phyloP scores from a whole-genome alignment of 2,329 filamentous ascomycete genomes.

The Onygenales sp. region DNA sequence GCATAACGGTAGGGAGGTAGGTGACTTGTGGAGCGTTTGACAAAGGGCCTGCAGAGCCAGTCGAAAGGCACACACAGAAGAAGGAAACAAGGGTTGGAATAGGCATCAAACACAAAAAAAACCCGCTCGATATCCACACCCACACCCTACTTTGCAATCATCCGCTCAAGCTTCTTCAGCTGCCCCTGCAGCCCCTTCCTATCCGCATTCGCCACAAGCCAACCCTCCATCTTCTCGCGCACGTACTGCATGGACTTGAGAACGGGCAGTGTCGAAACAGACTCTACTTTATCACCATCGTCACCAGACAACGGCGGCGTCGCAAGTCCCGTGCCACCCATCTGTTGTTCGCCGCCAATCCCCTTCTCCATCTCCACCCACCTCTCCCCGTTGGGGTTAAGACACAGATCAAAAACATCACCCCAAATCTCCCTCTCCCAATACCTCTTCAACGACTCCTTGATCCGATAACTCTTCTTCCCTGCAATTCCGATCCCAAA shows the following conservation, averaged over 20 bases:
- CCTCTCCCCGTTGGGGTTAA: constrained; percentile 60
- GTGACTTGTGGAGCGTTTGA: no score
- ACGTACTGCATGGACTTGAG: constrained; percentile 57
- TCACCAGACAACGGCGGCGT: neutral
- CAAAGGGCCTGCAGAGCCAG: no score
- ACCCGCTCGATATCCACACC: no score
- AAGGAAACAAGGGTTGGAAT: neutral
- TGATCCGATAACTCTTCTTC: constrained; percentile 63
- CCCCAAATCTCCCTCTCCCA: constrained; percentile 93
- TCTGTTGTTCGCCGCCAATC: neutral
- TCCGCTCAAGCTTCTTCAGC: constrained; percentile 55
- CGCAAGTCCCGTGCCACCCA: neutral
- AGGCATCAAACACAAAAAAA: no score
- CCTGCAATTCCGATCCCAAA: constrained; percentile 9
- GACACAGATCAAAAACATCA: constrained; percentile 69
- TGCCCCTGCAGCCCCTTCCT: constrained; percentile 56
- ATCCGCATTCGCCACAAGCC: constrained; percentile 74
- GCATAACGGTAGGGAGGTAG: no score
- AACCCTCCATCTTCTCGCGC: constrained; percentile 72
- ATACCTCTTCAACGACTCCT: constrained; percentile 81
- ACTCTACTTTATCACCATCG: no score
- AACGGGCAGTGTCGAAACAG: constrained; percentile 55
- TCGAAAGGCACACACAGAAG: neutral
- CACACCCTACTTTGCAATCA: constrained; percentile 47
- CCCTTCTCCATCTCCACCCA: constrained; percentile 52